Percentiles rank a stretch among this genome's conserved stretches.
Evolutionary conservation across 768 basidiomycete genomes (phyloP).

Genomic region (Termitomyces sp.): DNA sequence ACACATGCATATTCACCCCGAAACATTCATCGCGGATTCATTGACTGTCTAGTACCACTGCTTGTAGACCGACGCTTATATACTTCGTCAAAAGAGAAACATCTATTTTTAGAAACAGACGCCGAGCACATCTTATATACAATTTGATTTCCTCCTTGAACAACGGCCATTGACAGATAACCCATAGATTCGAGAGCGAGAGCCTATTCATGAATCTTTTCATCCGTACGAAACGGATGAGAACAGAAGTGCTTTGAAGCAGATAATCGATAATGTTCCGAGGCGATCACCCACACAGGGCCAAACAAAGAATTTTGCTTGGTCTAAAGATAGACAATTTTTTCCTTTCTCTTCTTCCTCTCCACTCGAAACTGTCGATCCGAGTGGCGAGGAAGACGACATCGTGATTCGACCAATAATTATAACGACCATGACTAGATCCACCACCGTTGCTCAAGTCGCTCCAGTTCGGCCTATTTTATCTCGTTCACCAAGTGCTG

Average conservation of each 20-base stretch:
- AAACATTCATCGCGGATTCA: conserved; percentile 17
- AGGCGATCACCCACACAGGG: not conserved
- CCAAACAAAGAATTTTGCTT: conserved; percentile 28
- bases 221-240: not conserved
- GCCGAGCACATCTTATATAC: too few species aligned
- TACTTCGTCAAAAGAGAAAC: not conserved
- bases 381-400: conserved; percentile 44
- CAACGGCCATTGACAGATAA: not conserved
- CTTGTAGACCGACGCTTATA: not conserved
- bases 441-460: conserved; percentile 17
- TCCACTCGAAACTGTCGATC: conserved; percentile 35
- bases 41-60: conserved; percentile 39
- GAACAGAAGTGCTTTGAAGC: not conserved
- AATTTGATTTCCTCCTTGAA: not conserved
- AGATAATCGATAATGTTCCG: not conserved
- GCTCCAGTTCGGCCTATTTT: conserved; percentile 35
- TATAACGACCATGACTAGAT: conserved; percentile 15
- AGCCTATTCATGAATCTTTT: not conserved
- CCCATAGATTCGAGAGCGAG: too few species aligned
- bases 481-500: conserved; percentile 37
- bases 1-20: too few species aligned
- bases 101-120: not conserved
- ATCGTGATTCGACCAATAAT: conserved; percentile 10
- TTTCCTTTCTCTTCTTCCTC: conserved; percentile 44
- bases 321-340: conserved; percentile 30